phyloP scores from a whole-genome alignment of 163 green algal genomes.

The Coccomyxa subellipsoidea region DNA sequence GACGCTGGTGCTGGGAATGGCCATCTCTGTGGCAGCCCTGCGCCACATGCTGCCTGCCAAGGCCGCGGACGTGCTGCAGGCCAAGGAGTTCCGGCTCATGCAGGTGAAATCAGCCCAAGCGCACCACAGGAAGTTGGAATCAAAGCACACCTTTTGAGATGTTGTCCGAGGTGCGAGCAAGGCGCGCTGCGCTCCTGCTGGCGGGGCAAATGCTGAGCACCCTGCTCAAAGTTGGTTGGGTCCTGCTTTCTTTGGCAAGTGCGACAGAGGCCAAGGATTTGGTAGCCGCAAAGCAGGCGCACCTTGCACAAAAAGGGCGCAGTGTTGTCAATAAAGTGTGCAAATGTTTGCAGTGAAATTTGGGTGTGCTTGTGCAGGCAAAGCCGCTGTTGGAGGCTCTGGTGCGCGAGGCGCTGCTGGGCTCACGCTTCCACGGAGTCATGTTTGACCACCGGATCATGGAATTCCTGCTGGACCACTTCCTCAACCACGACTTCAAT shows the following conservation, averaged over 20 bases:
- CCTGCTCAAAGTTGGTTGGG: no score
- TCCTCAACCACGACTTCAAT: constrained; percentile 13
- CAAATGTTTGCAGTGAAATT: no score
- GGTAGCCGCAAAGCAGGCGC: no score
- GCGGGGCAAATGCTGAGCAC: no score
- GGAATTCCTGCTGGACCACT: constrained; percentile 18
- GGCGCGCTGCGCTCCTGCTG: no score
- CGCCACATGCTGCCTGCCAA: constrained; percentile 28
- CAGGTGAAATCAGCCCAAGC: neutral
- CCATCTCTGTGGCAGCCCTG: constrained; percentile 34
- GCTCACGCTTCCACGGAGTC: constrained; percentile 9
- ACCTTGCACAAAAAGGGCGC: no score
- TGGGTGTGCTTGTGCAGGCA: neutral
- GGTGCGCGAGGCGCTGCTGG: constrained; percentile 19
- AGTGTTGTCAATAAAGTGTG: no score
- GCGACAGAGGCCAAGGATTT: no score
- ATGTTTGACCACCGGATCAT: constrained; percentile 19
- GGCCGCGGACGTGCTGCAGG: constrained; percentile 28
- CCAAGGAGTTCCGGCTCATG: constrained; percentile 40
- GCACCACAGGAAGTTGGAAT: neutral
- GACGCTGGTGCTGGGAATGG: constrained; percentile 44
- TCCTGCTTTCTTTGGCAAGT: no score
- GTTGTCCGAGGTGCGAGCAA: no score
- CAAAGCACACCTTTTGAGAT: neutral
- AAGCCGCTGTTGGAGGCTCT: constrained; percentile 15